phyloP scores from a whole-genome alignment of 768 basidiomycete species.

The Tulasnella sp. region DNA sequence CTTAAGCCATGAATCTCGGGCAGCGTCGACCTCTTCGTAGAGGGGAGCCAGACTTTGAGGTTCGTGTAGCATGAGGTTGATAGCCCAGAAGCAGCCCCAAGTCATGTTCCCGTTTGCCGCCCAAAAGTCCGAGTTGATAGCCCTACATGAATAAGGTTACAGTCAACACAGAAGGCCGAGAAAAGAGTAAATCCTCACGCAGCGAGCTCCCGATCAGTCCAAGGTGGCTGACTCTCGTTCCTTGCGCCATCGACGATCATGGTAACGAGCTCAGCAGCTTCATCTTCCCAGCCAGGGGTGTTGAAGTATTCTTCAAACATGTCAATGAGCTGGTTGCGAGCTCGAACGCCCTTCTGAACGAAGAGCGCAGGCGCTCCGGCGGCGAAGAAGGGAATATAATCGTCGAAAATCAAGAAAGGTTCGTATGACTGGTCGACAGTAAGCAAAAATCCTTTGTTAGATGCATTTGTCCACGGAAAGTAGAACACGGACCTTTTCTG shows the following conservation, averaged over 20 bases:
- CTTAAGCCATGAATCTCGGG: background rate
- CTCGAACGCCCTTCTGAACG: background rate
- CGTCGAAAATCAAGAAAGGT: conserved; percentile 20
- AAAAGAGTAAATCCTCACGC: background rate
- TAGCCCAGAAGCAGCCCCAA: conserved; percentile 11
- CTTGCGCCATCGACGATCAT: background rate
- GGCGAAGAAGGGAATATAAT: conserved; percentile 14
- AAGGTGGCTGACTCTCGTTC: background rate
- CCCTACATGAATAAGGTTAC: background rate
- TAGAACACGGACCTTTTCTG: background rate
- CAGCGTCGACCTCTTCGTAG: conserved; percentile 5
- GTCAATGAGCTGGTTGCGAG: conserved; percentile 1
- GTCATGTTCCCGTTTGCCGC: conserved; percentile 21
- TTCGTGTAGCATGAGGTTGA: background rate
- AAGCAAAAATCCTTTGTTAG: background rate
- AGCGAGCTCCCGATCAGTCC: background rate
- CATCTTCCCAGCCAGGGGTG: background rate
- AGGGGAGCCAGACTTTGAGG: background rate
- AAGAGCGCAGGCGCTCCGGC: conserved; percentile 17
- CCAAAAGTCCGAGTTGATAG: conserved; percentile 14
- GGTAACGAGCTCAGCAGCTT: background rate
- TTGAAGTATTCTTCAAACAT: background rate
- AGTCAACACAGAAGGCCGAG: background rate
- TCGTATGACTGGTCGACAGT: background rate
- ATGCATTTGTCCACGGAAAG: background rate